Percentiles rank a stretch among this genome's conserved stretches.
Evolutionary conservation across 768 basidiomycete genomes (phyloP).

Genomic region (Collybia sordida): DNA sequence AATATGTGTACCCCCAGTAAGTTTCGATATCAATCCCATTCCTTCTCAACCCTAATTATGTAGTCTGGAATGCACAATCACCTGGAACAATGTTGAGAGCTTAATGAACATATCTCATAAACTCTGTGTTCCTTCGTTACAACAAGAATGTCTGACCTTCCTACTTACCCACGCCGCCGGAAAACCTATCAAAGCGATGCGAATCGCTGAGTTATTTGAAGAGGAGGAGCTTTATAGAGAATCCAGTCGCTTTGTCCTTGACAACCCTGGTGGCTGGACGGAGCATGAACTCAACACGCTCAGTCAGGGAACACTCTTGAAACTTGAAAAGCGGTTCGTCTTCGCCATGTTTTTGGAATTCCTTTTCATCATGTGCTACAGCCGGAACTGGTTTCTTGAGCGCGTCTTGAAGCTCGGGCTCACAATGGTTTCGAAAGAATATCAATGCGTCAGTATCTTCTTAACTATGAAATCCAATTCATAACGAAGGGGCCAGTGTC

Average conservation of each 20-base stretch:
- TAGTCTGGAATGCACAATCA: constrained; percentile 88
- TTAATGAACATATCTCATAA: constrained; percentile 91
- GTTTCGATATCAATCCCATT: constrained; percentile 21
- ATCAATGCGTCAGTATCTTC: constrained; percentile 73
- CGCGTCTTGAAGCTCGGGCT: constrained; percentile 89
- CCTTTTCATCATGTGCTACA: constrained; percentile 22
- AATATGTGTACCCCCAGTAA: constrained; percentile 92
- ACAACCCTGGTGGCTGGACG: constrained; percentile 86
- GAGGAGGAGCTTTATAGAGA: constrained; percentile 91
- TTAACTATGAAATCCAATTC: neutral
- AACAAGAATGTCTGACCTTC: constrained; percentile 82
- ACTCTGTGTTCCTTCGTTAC: constrained; percentile 79
- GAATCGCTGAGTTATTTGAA: constrained; percentile 87
- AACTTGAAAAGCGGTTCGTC: constrained; percentile 80
- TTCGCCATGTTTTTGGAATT: neutral
- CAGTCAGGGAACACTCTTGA: constrained; percentile 78
- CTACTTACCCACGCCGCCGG: constrained; percentile 92
- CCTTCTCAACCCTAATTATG: neutral
- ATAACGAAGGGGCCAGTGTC: constrained; percentile 48
- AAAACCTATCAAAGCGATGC: constrained; percentile 89
- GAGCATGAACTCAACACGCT: constrained; percentile 82
- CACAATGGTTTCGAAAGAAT: constrained; percentile 88
- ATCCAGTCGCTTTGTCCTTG: constrained; percentile 87
- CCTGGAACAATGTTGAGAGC: constrained; percentile 93
- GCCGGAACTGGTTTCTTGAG: constrained; percentile 94